Conservation (phyloP, 179 eudicot species). For the Camellia oleifera region DNA sequence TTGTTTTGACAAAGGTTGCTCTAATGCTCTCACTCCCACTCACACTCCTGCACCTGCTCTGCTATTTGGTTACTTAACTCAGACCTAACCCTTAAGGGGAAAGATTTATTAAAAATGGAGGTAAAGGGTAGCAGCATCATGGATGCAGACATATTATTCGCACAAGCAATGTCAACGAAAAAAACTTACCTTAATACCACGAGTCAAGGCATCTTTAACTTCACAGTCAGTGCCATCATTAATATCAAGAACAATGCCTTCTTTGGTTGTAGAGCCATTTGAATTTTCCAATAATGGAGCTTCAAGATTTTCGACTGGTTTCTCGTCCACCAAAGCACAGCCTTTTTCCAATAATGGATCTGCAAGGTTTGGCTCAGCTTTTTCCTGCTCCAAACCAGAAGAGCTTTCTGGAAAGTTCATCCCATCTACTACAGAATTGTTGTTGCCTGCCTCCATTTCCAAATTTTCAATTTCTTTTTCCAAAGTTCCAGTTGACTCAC, state of each 20-base stretch:
- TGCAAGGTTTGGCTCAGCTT: constrained; percentile 24
- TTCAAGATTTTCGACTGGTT: constrained; percentile 18
- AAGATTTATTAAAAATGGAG: not conserved
- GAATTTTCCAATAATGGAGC: constrained; percentile 27
- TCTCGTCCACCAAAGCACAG: constrained; percentile 19
- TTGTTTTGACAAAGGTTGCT: no score
- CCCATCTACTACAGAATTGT: constrained; percentile 16
- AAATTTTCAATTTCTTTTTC: constrained; percentile 19
- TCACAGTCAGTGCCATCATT: constrained; percentile 21
- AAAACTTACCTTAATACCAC: constrained; percentile 45
- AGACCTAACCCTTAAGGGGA: no score
- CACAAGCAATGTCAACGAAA: not conserved
- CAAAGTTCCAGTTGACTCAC: constrained; percentile 12
- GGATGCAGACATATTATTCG: not conserved
- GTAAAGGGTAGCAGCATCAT: not conserved
- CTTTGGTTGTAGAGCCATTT: constrained; percentile 17
- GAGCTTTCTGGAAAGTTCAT: constrained; percentile 15
- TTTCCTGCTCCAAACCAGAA: constrained; percentile 24
- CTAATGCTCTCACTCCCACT: no score
- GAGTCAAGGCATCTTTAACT: constrained; percentile 18
- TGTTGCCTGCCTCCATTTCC: constrained; percentile 24
- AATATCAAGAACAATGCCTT: constrained; percentile 3
- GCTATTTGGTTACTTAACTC: no score
- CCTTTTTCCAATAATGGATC: constrained; percentile 18
- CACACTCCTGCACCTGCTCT: no score